Base-by-base conservation (phyloP, 306 rosid species). In the Vigna trinervia region DNA sequence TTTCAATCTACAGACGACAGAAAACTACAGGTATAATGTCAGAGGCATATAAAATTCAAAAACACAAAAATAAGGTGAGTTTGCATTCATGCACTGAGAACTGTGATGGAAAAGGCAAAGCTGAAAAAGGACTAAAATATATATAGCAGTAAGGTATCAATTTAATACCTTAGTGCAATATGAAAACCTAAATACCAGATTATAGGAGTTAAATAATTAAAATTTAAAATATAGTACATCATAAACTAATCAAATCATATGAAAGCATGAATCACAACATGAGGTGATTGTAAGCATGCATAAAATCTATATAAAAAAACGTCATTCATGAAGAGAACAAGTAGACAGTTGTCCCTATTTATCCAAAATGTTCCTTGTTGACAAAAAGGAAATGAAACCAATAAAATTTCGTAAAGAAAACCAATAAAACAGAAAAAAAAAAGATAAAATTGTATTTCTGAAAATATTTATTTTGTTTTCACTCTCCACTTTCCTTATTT, bases 1-100 rank as follows among this genome's bases (percentile, higher is more conserved):
- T n/a, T 75, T 41, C 75, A 73, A 81, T 58, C 17, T 28, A 66
- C 45, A 74, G 32, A 81, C 11, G 56, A 59, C 68, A 56, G 63
- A 76, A 45, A 39, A 66, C 71, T 75, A 47, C 26, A 78, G 76
- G 30, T 77, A 61, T 58, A 78, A 71, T 67, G 47, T 28, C 22
- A 54, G 8, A 52, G 59, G 58, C 66, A 34, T 34, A 68, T 9
- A 71, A 77, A 41, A 43, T 6, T 56, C 68, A 71, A 26, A 76
- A 71, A 13, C 5, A 0, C 17, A 50, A 38, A 65, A 65, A 71
- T 28, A 60, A 51, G 23, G 41, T 59, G 14, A 51, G 51, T 50
- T 76, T 77, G 68, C 30, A 64, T 52, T 28, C 7, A 11, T 46
- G 48, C 43, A 15, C 34, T 71, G 63, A 53, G 56, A 74, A 83